Evolutionary conservation across 2,329 filamentous ascomycete species (phyloP), one percentile per base, ranked within the genome.

Genomic region (Neonectria ditissima): DNA sequence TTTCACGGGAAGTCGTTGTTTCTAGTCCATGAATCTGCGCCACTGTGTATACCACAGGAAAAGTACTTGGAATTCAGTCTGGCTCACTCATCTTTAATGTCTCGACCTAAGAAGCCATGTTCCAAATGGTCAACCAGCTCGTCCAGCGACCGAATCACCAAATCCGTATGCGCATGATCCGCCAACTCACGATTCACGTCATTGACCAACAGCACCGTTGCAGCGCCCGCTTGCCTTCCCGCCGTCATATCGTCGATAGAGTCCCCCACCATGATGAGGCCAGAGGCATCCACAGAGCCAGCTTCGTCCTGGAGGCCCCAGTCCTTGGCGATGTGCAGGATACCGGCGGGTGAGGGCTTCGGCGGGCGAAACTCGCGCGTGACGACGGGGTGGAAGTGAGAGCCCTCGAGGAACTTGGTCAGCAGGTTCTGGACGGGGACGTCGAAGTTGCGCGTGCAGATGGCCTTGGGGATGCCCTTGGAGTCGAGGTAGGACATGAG

Each of bases 401-500:
- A 87, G 2, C 81, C 83, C 1, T 86, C 82, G 9, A 97, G 84
- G 77, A 96, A 96, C 52, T 89, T 96, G 55, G 81, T 80, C 4
- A 97, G 84, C 3, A 97, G 84, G 77, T 94, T 90, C 50, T 84
- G 80, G 1, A 96, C 92, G 6, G 93, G 93, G 8, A 87, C 82
- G 72, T 95, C 92, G 74, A 97, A 98, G 81, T 99, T 98, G 74
- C 96, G 87, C 2, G 96, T 98, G 80, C 94, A 97, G 67, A 98
- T 94, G 16, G 88, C 95, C 78, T 97, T 96, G 70, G 83, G 88
- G 32, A 97, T 77, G 6, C 80, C 78, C 28, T 86, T 85, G 7
- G 79, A 74, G 73, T 96, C 90, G 18, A 98, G 88, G 77, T 96
- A 97, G 60, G 87, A 80, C 92, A 98, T 97, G 55, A 99, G 84